Conservation (phyloP, 192 early-diverging fungal genomes). For the Neocallimastix lanati region DNA sequence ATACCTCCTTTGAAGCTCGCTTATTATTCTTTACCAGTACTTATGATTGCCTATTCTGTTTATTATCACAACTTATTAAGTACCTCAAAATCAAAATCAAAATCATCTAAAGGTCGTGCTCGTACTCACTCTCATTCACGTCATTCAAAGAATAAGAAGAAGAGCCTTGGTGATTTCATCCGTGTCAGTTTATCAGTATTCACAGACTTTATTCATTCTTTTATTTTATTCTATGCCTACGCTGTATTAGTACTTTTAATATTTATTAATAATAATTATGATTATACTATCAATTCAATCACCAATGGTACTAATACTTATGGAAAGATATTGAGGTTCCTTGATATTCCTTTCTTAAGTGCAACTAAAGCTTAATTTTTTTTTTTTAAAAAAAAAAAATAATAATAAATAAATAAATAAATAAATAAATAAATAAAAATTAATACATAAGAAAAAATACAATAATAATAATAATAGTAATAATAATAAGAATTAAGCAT, state of each 20-base stretch:
- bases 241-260: not conserved
- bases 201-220: not conserved
- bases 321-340: not conserved
- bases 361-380: not conserved
- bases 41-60: not conserved
- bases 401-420: too few species aligned
- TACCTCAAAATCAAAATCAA: not conserved
- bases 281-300: not conserved
- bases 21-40: not conserved
- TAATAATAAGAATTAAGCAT: too few species aligned
- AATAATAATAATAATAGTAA: too few species aligned
- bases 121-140: not conserved
- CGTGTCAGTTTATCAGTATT: not conserved
- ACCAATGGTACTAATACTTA: not conserved
- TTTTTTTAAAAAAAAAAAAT: too few species aligned
- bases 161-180: not conserved
- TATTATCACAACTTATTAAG: not conserved
- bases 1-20: not conserved
- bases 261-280: not conserved
- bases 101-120: not conserved
- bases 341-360: not conserved
- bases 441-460: too few species aligned
- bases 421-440: too few species aligned
- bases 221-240: not conserved
- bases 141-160: not conserved